Evolutionary conservation across 768 basidiomycete genomes (phyloP), one percentile per base, ranked within the genome.

Genomic region (Rhodosporidiobolus sp.): DNA sequence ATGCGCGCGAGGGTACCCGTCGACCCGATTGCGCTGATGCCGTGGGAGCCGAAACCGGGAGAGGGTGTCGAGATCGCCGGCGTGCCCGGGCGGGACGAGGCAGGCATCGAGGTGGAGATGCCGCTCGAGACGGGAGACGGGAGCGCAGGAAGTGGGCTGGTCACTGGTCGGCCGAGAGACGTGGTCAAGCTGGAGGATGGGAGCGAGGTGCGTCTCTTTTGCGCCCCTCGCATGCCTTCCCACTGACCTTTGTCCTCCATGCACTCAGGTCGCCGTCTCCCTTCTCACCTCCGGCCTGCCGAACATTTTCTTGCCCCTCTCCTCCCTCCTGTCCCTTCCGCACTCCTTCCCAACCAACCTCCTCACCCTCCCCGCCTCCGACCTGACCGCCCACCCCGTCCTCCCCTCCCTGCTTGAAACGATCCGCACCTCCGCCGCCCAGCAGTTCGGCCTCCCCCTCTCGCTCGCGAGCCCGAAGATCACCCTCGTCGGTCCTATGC

Each of bases 51-150:
- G 1, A 11, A 30, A 26, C 38, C 28, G 22, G 75, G 58, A 14
- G 48, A 69, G 49, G 75, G 62, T 22, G 67, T 38, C 30, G 64
- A 60, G 56, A 67, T 76, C 14, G 75, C 75, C 0, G 75, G 75
- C 24, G 75, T 76, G 34, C 75, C 75, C 0, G 75, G 71, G 0
- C 12, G n/a, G 7, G 71, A 76, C 4, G 75, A 70, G 30, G 35
- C 68, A 0, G 76, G 69, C 1, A 65, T 76, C 22, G 66, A 74
- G 67, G 59, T 76, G 5, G 70, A 76, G 69, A 65, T 76, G 69
- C 73, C 73, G 26, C 58, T 73, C 8, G 69, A 66, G 14, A 11
- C 26, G 3, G 56, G 19, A 0, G 66, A 34, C 2, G 63, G 50
- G 0, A 11, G 12, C 7, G 56, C 48, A 11, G 63, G 10, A 1